These are phyloP conservation scores for Pholiota microspora DNA, from an alignment of 768 basidiomycete genomes.

Conservation along the genomic window DNA sequence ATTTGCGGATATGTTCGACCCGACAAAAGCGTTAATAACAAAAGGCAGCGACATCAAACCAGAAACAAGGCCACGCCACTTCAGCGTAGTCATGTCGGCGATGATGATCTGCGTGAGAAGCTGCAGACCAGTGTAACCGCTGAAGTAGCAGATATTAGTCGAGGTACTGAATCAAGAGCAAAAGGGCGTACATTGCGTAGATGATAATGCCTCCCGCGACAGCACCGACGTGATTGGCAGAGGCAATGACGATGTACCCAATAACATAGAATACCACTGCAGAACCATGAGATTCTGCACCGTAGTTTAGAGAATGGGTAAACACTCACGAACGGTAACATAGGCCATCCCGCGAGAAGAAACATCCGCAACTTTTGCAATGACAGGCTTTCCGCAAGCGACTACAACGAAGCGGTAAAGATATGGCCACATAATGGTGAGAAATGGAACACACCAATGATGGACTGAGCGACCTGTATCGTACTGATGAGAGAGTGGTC, in stretches of 20 bases:
- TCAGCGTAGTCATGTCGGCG: slow-evolving; percentile 57
- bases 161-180: slow-evolving; percentile 2
- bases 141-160: slow-evolving; percentile 25
- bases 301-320: not conserved
- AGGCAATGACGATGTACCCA: slow-evolving; percentile 55
- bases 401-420: slow-evolving; percentile 19
- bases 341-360: slow-evolving; percentile 66
- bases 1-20: slow-evolving; percentile 55
- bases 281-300: not conserved
- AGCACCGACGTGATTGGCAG: slow-evolving; percentile 41
- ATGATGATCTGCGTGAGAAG: slow-evolving; percentile 63
- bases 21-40: slow-evolving; percentile 62
- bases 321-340: slow-evolving; percentile 46
- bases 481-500: slow-evolving; percentile 55
- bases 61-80: slow-evolving; percentile 53
- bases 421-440: not conserved
- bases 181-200: slow-evolving; percentile 47
- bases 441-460: slow-evolving; percentile 44
- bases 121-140: slow-evolving; percentile 68
- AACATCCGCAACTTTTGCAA: slow-evolving; percentile 74
- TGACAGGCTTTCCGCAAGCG: slow-evolving; percentile 59
- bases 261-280: slow-evolving; percentile 59
- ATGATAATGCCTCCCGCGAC: slow-evolving; percentile 56
- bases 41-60: slow-evolving; percentile 30
- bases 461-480: slow-evolving; percentile 51